Base-by-base conservation (phyloP, 1,284 basidiomycete genomes). In the Fistulinella cinereoalba region DNA sequence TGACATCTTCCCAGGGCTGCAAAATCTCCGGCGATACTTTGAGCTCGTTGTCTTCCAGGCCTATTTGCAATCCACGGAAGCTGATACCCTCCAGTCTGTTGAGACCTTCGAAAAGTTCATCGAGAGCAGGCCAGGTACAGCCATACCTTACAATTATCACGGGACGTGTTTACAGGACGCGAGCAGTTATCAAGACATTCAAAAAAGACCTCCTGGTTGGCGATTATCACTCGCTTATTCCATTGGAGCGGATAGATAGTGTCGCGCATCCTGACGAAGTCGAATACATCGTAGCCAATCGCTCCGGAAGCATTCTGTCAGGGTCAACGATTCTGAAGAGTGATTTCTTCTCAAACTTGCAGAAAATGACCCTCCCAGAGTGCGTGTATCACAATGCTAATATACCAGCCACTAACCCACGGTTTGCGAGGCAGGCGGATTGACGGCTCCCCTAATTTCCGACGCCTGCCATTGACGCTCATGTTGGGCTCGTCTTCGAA, bases 321-420 rank as follows among this genome's bases (percentile, higher is more conserved):
- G 88, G 91, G 0, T 92, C 87, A 12, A 96, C 94, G 1, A 97
- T 99, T 60, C 76, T 99, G 62, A 99, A 99, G 73, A 95, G 91
- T 47, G 95, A 98, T 68, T 95, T 97, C 73, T 98, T 98, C 78
- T 85, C 83, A 2, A 92, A 92, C 55, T 65, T 97, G 40, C 95
- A 97, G 70, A 97, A 97, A 72, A 92, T 96, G 84, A 89, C 89
- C 11, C 71, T 98, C 4, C 89, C 92, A 0, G 95, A 97, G 86
- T 93, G 56, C 45, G 85, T 73, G 8, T 27, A 24, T 42, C 12
- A 28, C 33, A 4, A 1, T 43, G 12, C n/a, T 10, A 31, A 38
- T 32, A 16, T 13, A n/a, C 18, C 23, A 38, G 34, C 37, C 22
- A 8, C 48, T 51, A 39, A 52, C 34, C 6, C 10, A 33, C 12